A percentile compares a stretch with the other conserved stretches of the same genome.
phyloP scores from a whole-genome alignment of 106 monocot species.

The Allium sativum region DNA sequence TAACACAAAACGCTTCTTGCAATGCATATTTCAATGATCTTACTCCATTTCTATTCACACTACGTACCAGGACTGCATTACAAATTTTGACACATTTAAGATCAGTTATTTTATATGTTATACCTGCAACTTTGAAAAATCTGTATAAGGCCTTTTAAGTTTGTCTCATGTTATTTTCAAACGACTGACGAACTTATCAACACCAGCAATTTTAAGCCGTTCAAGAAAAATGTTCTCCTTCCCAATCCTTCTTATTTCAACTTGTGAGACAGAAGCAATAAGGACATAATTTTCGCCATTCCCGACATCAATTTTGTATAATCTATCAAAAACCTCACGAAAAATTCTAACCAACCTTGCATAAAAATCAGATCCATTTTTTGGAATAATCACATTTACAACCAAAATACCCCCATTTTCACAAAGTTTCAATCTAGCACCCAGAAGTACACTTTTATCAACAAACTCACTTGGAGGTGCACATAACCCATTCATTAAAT shows the following conservation, averaged over 20 bases:
- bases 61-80: too few relatives aligned
- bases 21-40: too few relatives aligned
- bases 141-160: too few relatives aligned
- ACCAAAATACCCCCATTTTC: conserved; percentile 36
- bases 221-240: conserved; percentile 1
- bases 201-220: conserved; percentile 25
- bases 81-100: too few relatives aligned
- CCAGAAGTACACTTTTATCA: conserved; percentile 21
- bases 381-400: conserved; percentile 52
- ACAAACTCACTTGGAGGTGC: conserved; percentile 65
- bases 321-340: conserved; percentile 38
- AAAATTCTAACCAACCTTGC: conserved; percentile 27
- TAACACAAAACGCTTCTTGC: too few relatives aligned
- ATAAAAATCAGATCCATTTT: conserved; percentile 4
- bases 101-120: too few relatives aligned
- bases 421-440: conserved; percentile 29
- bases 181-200: conserved; percentile 10
- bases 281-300: conserved; percentile 73
- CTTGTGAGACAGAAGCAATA: conserved; percentile 23
- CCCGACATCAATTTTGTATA: conserved; percentile 61
- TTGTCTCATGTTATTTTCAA: conserved; percentile 30
- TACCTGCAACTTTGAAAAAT: too few relatives aligned
- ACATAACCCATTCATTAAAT: conserved; percentile 24
- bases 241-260: conserved; percentile 1
- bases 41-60: too few relatives aligned